Conservation (phyloP, 345 rosid genomes). For the Linum tenue region DNA sequence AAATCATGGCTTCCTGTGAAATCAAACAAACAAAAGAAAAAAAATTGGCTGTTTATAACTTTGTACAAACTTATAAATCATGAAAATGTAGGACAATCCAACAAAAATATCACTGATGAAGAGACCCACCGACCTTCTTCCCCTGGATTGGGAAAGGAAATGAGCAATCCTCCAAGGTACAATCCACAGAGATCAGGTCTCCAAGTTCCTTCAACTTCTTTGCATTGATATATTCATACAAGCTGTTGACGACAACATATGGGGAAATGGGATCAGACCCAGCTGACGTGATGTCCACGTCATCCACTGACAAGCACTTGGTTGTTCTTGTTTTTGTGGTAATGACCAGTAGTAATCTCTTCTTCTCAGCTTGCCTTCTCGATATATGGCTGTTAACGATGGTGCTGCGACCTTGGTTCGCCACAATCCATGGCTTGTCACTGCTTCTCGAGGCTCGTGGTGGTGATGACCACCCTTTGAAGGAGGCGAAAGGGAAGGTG, state of each 20-base stretch:
- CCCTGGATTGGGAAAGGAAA: not conserved
- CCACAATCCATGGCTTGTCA: conserved; percentile 9
- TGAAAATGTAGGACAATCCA: not conserved
- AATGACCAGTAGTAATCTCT: not conserved
- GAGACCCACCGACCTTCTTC: not conserved
- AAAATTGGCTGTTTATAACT: not conserved
- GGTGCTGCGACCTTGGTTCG: not conserved
- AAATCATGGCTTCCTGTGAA: conserved; percentile 50
- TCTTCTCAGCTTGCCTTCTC: not conserved
- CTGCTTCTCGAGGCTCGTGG: conserved; percentile 6
- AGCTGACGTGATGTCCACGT: conserved; percentile 7
- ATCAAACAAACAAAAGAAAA: not conserved
- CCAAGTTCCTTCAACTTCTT: not conserved
- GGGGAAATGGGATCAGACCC: conserved; percentile 28
- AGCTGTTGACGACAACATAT: not conserved
- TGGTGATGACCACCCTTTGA: not conserved
- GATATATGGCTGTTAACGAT: not conserved
- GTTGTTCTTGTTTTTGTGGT: not conserved
- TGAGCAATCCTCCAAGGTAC: not conserved
- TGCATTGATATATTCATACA: not conserved
- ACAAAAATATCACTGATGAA: not conserved
- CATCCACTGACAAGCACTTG: conserved; percentile 15
- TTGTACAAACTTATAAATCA: not conserved
- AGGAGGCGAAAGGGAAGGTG: not conserved
- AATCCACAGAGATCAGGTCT: not conserved